Conservation (phyloP, 2,329 filamentous ascomycete genomes). For the Clonostachys chloroleuca region DNA sequence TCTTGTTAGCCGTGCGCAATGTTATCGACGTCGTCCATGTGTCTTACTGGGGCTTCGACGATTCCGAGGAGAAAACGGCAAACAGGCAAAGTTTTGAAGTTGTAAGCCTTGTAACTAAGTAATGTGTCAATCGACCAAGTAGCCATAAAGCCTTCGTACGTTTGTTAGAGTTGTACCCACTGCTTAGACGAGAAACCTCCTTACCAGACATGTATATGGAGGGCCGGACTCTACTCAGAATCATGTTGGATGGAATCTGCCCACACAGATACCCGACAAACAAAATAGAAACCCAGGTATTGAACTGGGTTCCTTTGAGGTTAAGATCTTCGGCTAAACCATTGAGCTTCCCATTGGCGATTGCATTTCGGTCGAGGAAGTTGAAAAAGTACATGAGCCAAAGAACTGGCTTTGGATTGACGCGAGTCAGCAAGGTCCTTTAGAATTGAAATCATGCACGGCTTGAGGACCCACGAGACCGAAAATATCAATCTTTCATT, state of each 20-base stretch:
- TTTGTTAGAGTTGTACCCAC: neutral
- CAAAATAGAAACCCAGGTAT: constrained; percentile 23
- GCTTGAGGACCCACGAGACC: constrained; percentile 15
- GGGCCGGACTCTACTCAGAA: constrained; percentile 38
- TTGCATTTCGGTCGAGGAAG: constrained; percentile 20
- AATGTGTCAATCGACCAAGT: constrained; percentile 23
- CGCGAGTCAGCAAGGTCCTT: too few species aligned
- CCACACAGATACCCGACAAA: constrained; percentile 40
- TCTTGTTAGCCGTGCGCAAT: neutral
- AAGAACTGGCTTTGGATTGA: constrained; percentile 15
- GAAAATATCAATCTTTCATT: constrained; percentile 32
- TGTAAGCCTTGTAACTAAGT: constrained; percentile 19
- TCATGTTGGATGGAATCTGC: constrained; percentile 40
- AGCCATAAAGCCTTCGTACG: constrained; percentile 14
- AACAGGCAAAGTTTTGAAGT: constrained; percentile 17
- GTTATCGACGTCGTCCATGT: neutral
- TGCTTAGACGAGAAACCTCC: neutral
- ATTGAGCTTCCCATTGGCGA: constrained; percentile 20
- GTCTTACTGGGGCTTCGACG: constrained; percentile 19
- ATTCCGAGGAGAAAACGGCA: constrained; percentile 24
- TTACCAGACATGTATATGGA: constrained; percentile 24
- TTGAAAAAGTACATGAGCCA: constrained; percentile 16
- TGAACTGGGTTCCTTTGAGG: constrained; percentile 18
- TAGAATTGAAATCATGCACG: too few species aligned
- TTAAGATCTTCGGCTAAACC: constrained; percentile 16